Conservation (phyloP, 805 yeast genomes). For the Pichia cabralensis region DNA sequence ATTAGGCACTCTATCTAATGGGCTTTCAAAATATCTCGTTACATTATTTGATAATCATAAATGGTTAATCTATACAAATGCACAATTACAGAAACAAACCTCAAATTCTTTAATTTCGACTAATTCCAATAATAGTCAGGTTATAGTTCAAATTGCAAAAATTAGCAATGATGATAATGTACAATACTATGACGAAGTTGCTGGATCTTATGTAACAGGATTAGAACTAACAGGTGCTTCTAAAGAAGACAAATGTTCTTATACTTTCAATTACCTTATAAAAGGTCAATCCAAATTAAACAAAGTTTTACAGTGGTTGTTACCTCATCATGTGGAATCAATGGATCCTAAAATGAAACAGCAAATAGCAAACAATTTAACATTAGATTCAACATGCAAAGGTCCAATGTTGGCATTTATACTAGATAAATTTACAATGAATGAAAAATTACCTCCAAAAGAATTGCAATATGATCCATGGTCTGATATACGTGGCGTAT, state of each 20-base stretch:
- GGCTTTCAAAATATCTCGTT: conserved; percentile 43
- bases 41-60: conserved; percentile 42
- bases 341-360: conserved; percentile 14
- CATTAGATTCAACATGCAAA: conserved; percentile 43
- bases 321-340: conserved; percentile 43
- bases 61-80: conserved; percentile 54
- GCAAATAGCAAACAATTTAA: conserved; percentile 19
- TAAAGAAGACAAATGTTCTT: conserved; percentile 14
- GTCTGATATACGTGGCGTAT: conserved; percentile 36
- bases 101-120: conserved; percentile 28
- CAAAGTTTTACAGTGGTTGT: conserved; percentile 33
- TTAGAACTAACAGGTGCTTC: conserved; percentile 33
- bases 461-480: conserved; percentile 46
- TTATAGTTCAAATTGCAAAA: conserved; percentile 42
- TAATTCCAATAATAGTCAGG: conserved; percentile 25
- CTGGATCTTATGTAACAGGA: conserved; percentile 54
- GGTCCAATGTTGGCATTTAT: conserved; percentile 41
- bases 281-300: conserved; percentile 18
- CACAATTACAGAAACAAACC: conserved; percentile 10
- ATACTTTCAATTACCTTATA: conserved; percentile 31
- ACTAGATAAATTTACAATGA: conserved; percentile 25
- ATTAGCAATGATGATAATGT: conserved; percentile 27
- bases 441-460: conserved; percentile 22
- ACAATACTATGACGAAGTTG: conserved; percentile 46
- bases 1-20: conserved; percentile 28